phyloP scores from a whole-genome alignment of 257 asterid genomes.

The Handroanthus guayacan region DNA sequence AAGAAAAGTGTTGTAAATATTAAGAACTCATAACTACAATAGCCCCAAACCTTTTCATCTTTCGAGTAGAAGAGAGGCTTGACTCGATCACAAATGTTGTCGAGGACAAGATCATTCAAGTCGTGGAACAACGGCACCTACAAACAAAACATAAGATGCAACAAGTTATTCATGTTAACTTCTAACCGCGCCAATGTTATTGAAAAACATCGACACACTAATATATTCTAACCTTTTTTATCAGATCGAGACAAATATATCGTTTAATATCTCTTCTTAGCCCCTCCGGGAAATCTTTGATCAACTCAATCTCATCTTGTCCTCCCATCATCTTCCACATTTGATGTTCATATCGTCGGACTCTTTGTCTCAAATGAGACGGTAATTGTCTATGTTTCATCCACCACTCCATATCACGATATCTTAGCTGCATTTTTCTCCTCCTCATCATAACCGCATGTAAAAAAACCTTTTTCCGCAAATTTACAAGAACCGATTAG shows the following conservation, averaged over 20 bases:
- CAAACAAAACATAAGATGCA: not conserved
- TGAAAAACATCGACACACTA: not conserved
- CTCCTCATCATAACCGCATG: conserved; percentile 73
- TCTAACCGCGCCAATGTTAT: too few relatives aligned
- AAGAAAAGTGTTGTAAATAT: not conserved
- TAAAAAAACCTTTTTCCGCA: conserved; percentile 51
- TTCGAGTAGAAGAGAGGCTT: conserved; percentile 47
- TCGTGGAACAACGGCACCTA: conserved; percentile 64
- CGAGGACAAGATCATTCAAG: conserved; percentile 62
- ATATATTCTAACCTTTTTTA: conserved; percentile 53
- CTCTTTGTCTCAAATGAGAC: conserved; percentile 59
- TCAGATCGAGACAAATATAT: conserved; percentile 57
- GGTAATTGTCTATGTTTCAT: conserved; percentile 69
- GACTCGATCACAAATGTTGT: conserved; percentile 59
- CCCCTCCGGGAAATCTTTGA: conserved; percentile 63
- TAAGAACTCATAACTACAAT: not conserved
- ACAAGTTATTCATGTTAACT: too few relatives aligned
- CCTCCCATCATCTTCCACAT: conserved; percentile 65
- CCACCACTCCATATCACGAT: conserved; percentile 80
- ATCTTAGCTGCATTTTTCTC: conserved; percentile 63
- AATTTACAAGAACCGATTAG: not conserved
- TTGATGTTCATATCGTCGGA: conserved; percentile 60
- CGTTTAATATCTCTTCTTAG: conserved; percentile 70
- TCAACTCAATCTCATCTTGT: conserved; percentile 61
- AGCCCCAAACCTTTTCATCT: conserved; percentile 54